These are phyloP conservation scores for Alternaria triticina DNA, from an alignment of 2,329 filamentous ascomycete genomes.

Conservation along the genomic window DNA sequence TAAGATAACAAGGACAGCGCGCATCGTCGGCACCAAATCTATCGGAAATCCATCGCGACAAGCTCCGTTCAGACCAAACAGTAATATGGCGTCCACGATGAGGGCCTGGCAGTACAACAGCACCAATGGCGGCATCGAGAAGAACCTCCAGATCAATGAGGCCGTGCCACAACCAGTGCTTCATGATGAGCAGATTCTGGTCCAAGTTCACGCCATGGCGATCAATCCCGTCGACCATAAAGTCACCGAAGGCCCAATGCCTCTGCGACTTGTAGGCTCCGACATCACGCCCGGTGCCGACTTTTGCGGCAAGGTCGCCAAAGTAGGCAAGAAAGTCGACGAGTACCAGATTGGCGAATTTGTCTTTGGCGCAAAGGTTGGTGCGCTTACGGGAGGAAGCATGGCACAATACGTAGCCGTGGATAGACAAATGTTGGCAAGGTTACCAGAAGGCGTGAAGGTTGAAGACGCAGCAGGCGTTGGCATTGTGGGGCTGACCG, in stretches of 20 bases:
- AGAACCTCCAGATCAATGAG: constrained; percentile 58
- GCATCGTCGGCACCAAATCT: neutral
- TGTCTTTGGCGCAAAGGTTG: constrained; percentile 49
- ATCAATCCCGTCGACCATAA: constrained; percentile 73
- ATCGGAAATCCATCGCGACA: neutral
- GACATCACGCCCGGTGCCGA: constrained; percentile 56
- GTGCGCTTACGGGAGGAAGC: constrained; percentile 42
- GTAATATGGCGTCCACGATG: constrained; percentile 53
- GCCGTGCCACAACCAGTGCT: constrained; percentile 51
- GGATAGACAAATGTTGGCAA: constrained; percentile 19
- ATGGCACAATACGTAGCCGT: constrained; percentile 49
- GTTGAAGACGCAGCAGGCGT: constrained; percentile 47
- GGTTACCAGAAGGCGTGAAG: constrained; percentile 34
- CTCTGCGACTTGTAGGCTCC: constrained; percentile 42
- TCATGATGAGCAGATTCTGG: constrained; percentile 57
- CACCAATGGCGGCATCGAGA: constrained; percentile 57
- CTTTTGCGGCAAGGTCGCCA: constrained; percentile 58
- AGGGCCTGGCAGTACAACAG: constrained; percentile 64
- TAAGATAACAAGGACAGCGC: constrained; percentile 2
- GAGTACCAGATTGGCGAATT: constrained; percentile 45
- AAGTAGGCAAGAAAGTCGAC: constrained; percentile 34
- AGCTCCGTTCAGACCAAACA: neutral
- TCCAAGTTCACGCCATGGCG: constrained; percentile 60
- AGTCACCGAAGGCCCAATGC: constrained; percentile 57
- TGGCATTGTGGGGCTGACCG: constrained; percentile 49